Evolutionary conservation across 164 flowering plant species (phyloP).

Genomic region (Stephania japonica): DNA sequence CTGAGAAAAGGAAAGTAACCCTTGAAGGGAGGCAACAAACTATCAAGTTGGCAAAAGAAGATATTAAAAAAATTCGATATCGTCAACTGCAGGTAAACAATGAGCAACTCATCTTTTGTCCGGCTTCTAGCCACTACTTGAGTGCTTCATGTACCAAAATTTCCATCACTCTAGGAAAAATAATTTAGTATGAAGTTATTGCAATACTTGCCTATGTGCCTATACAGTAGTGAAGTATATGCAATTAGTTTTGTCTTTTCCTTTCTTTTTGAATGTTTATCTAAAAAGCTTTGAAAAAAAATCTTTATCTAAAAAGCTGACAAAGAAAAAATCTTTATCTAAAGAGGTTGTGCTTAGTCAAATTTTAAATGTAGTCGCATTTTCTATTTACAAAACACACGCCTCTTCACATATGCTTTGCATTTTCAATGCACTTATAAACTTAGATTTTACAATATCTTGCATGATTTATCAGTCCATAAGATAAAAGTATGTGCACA

Average conservation of each 20-base stretch:
- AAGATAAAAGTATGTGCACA: too few species aligned
- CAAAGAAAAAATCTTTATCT: too few species aligned
- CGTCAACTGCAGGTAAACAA: conserved; percentile 62
- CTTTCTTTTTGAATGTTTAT: not conserved
- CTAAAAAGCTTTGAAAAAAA: too few species aligned
- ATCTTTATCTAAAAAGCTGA: too few species aligned
- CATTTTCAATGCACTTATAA: too few species aligned
- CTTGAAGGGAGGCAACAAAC: conserved; percentile 54
- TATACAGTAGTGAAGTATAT: too few species aligned
- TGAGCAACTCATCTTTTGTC: not conserved
- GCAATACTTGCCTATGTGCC: not conserved
- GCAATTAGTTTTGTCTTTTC: not conserved
- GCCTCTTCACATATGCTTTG: too few species aligned
- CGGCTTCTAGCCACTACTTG: not conserved
- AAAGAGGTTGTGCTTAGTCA: too few species aligned
- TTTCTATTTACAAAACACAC: too few species aligned
- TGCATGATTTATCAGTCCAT: too few species aligned
- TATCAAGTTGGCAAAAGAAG: conserved; percentile 57
- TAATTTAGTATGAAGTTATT: not conserved
- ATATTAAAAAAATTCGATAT: conserved; percentile 64
- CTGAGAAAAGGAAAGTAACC: conserved; percentile 21
- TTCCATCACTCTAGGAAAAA: not conserved
- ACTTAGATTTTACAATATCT: too few species aligned
- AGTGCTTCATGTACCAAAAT: not conserved
- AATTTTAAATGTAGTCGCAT: too few species aligned